Evolutionary conservation across 208 protist genomes (phyloP).

Genomic region (Leishmania arabica): DNA sequence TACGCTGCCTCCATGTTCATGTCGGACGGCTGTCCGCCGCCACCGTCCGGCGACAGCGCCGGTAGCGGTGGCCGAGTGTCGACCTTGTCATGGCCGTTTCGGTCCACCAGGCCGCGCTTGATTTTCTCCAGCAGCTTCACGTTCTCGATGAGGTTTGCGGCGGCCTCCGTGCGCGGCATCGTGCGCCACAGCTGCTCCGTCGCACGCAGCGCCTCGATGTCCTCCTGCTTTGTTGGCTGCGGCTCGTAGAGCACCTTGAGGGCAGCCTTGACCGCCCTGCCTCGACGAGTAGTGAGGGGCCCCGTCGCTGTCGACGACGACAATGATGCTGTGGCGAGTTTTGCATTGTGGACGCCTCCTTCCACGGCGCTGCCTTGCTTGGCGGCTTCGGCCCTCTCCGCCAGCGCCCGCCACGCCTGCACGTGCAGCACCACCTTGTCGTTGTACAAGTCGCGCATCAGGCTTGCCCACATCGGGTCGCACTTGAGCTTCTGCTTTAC

Average conservation of each 20-base stretch:
- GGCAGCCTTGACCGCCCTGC: conserved; percentile 14
- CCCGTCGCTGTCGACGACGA: neutral
- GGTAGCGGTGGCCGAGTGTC: neutral
- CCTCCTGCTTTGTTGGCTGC: neutral
- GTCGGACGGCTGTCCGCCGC: neutral
- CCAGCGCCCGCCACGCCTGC: conserved; percentile 20
- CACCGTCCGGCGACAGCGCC: neutral
- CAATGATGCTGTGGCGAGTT: neutral
- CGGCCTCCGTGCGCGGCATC: conserved; percentile 39
- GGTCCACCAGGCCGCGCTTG: conserved; percentile 36
- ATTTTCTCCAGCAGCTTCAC: conserved; percentile 50
- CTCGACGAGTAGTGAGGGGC: conserved; percentile 6
- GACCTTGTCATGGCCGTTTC: conserved; percentile 17
- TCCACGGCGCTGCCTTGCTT: neutral
- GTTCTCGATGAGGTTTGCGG: conserved; percentile 66
- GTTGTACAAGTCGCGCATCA: conserved; percentile 67
- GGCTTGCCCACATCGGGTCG: conserved; percentile 65
- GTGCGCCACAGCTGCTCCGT: conserved; percentile 37
- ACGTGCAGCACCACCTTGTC: conserved; percentile 4
- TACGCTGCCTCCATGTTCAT: conserved; percentile 14
- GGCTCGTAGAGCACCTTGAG: conserved; percentile 18
- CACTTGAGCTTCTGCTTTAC: conserved; percentile 52
- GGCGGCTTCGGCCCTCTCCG: neutral
- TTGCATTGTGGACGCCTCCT: neutral
- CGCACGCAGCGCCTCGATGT: conserved; percentile 4